These are phyloP conservation scores for Nidula microcarpa DNA, from an alignment of 768 basidiomycete genomes.

Conservation along the genomic window DNA sequence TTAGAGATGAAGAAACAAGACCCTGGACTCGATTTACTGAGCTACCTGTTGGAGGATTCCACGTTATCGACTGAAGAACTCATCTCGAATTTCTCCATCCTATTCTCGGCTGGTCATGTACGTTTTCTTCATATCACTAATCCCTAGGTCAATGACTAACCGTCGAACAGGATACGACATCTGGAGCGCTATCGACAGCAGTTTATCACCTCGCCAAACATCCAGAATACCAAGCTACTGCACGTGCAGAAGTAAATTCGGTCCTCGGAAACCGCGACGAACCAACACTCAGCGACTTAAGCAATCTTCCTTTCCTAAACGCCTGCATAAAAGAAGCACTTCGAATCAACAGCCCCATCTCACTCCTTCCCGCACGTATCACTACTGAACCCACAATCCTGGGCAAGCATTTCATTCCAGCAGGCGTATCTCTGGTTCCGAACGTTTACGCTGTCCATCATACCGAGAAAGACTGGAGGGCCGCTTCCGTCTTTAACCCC, in stretches of 20 bases:
- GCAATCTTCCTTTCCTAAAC: conserved; percentile 22
- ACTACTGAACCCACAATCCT: conserved; percentile 13
- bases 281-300: conserved; percentile 22
- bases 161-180: conserved; percentile 29
- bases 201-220: conserved; percentile 32
- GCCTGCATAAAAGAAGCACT: conserved; percentile 38
- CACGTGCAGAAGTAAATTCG: conserved; percentile 31
- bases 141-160: neutral
- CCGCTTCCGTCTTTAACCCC: conserved; percentile 24
- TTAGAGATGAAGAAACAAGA: conserved; percentile 23
- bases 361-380: conserved; percentile 19
- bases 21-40: conserved; percentile 28
- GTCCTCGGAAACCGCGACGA: conserved; percentile 22
- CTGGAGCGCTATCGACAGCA: conserved; percentile 30
- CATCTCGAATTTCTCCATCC: conserved; percentile 30
- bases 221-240: conserved; percentile 28
- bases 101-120: conserved; percentile 39
- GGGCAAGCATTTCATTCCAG: conserved; percentile 26
- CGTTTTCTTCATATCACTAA: conserved; percentile 2
- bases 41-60: conserved; percentile 29
- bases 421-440: conserved; percentile 22
- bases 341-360: conserved; percentile 28
- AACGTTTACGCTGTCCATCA: conserved; percentile 29
- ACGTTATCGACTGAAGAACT: conserved; percentile 27
- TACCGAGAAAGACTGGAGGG: conserved; percentile 19